These are phyloP conservation scores for Asterochloris erici DNA, from an alignment of 139 green algal species.

Conservation along the genomic window DNA sequence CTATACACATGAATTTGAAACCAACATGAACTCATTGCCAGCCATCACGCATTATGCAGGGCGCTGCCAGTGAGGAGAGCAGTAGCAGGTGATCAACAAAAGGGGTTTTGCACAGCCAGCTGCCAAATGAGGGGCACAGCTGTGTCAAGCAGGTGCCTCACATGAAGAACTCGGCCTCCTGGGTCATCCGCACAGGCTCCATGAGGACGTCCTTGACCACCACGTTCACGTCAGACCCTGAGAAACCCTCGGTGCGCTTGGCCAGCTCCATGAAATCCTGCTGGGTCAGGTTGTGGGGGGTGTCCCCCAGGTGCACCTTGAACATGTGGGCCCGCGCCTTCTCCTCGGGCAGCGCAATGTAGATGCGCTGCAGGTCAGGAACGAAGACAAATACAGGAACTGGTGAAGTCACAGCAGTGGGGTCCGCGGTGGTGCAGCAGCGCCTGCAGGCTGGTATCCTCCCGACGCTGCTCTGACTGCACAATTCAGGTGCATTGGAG, in stretches of 20 bases:
- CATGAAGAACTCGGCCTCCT: slow-evolving; percentile 94
- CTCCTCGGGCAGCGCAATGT: slow-evolving; percentile 96
- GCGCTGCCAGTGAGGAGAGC: background rate
- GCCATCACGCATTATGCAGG: background rate
- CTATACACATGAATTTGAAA: background rate
- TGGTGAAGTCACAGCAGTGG: too few relatives aligned
- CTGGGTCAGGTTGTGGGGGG: slow-evolving; percentile 72
- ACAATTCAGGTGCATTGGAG: too few relatives aligned
- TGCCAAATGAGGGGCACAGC: background rate
- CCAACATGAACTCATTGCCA: background rate
- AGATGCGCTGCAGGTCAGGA: slow-evolving; percentile 79
- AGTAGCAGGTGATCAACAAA: background rate
- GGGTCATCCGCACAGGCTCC: slow-evolving; percentile 91
- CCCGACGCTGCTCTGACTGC: too few relatives aligned
- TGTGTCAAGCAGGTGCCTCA: background rate
- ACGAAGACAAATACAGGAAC: too few relatives aligned
- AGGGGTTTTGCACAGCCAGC: background rate
- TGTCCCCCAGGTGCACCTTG: slow-evolving; percentile 94
- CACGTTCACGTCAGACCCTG: slow-evolving; percentile 74
- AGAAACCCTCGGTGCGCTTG: slow-evolving; percentile 84
- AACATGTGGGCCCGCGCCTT: slow-evolving; percentile 92
- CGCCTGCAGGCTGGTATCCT: too few relatives aligned
- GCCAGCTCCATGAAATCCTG: slow-evolving; percentile 80
- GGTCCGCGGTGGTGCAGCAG: too few relatives aligned
- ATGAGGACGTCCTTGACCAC: slow-evolving; percentile 97